Conservation (phyloP, 129 eudicot species). For the Flaveria sonorensis region DNA sequence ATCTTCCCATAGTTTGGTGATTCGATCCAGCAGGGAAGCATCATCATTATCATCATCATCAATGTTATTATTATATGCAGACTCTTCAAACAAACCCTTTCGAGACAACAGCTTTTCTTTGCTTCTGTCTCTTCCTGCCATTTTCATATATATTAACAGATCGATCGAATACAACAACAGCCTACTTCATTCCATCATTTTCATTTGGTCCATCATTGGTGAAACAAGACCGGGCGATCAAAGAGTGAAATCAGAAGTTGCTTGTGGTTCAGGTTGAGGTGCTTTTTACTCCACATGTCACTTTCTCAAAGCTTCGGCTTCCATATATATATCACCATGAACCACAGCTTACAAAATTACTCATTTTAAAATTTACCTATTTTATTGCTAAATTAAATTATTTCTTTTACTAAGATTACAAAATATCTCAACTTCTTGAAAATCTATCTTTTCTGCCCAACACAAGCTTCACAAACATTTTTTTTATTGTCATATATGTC, state of each 20-base stretch:
- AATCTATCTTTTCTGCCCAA: too few relatives aligned
- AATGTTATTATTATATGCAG: too few relatives aligned
- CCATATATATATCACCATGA: too few relatives aligned
- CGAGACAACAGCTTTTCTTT: slow-evolving; percentile 24
- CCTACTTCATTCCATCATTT: background rate
- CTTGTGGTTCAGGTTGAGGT: background rate
- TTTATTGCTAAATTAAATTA: too few relatives aligned
- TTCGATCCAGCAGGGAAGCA: slow-evolving; percentile 24
- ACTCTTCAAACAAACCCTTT: slow-evolving; percentile 13
- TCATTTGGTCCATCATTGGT: background rate
- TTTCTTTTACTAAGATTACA: too few relatives aligned
- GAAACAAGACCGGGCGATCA: background rate
- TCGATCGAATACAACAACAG: too few relatives aligned
- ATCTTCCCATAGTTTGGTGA: slow-evolving; percentile 31
- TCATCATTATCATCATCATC: background rate
- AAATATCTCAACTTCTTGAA: too few relatives aligned
- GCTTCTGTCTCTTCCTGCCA: slow-evolving; percentile 8
- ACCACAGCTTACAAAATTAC: background rate
- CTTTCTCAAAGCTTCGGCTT: background rate
- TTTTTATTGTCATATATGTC: too few relatives aligned
- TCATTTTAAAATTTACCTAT: too few relatives aligned
- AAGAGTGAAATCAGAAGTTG: background rate
- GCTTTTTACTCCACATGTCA: background rate
- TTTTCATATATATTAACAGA: background rate
- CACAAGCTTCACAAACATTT: too few relatives aligned